Evolutionary conservation across 2,329 filamentous ascomycete genomes (phyloP).

Genomic region (Trichophyton simii): DNA sequence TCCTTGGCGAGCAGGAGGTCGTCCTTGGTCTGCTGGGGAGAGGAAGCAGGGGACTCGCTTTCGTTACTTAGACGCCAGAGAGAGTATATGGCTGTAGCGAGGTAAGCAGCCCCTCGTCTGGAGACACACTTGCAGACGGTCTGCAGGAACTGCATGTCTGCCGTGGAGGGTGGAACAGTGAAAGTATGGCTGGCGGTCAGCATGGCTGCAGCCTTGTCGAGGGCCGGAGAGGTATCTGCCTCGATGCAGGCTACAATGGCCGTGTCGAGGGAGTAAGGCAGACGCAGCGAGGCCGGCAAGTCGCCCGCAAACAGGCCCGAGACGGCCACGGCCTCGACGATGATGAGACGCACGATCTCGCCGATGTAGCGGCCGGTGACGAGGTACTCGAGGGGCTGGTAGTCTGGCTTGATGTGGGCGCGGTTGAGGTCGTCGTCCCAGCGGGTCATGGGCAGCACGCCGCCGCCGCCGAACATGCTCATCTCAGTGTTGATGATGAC

Average conservation of each 20-base stretch:
- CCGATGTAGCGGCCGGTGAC: conserved; percentile 52
- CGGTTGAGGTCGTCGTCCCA: conserved; percentile 51
- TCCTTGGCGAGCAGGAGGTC: conserved; percentile 6
- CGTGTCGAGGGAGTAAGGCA: conserved; percentile 49
- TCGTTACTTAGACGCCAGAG: conserved; percentile 46
- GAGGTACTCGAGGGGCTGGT: conserved; percentile 54
- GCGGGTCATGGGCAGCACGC: conserved; percentile 45
- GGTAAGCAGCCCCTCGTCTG: conserved; percentile 47
- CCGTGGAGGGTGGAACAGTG: conserved; percentile 30
- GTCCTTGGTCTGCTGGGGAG: conserved; percentile 15
- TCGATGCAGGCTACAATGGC: conserved; percentile 47
- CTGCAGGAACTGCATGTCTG: conserved; percentile 45
- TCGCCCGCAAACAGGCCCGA: conserved; percentile 46
- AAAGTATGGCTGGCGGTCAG: conserved; percentile 43
- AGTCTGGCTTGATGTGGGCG: conserved; percentile 46
- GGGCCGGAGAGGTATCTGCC: conserved; percentile 28
- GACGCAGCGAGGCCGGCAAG: conserved; percentile 42
- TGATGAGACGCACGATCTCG: conserved; percentile 49
- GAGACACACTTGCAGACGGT: conserved; percentile 43
- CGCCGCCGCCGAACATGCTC: conserved; percentile 52
- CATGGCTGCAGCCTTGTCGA: conserved; percentile 30
- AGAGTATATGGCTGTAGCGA: conserved; percentile 51
- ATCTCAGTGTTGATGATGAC: conserved; percentile 55
- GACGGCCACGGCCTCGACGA: conserved; percentile 46
- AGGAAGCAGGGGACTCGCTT: conserved; percentile 25